phyloP scores from a whole-genome alignment of 75 land plant species.

The Selaginella moellendorffii region DNA sequence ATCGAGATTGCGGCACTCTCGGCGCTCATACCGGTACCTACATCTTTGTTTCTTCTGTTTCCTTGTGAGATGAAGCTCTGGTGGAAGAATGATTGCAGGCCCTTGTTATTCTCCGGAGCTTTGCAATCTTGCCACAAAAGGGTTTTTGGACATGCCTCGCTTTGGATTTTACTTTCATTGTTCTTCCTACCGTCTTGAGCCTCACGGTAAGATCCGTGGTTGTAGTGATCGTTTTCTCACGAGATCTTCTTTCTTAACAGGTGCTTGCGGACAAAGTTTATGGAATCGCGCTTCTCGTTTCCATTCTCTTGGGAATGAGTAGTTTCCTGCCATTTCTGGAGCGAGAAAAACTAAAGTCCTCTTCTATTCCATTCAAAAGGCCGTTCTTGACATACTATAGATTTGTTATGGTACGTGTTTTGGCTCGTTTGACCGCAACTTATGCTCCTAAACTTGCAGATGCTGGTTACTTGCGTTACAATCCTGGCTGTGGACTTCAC shows the following conservation, averaged over 20 bases:
- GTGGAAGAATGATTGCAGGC: conserved; percentile 15
- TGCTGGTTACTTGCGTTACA: conserved; percentile 77
- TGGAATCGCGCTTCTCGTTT: conserved; percentile 2
- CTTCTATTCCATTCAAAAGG: neutral
- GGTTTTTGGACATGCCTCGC: conserved; percentile 11
- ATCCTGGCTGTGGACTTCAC: conserved; percentile 92
- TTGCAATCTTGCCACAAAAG: neutral
- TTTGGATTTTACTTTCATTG: conserved; percentile 14
- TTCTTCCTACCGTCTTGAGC: conserved; percentile 17
- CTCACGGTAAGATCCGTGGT: conserved; percentile 11
- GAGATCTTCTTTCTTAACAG: neutral
- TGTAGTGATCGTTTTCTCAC: neutral
- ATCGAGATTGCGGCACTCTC: conserved; percentile 49
- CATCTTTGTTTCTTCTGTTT: neutral
- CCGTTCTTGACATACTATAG: conserved; percentile 49
- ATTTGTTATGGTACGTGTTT: conserved; percentile 47
- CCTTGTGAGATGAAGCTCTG: neutral
- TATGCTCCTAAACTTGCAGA: no score
- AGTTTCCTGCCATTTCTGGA: no score
- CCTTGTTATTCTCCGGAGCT: conserved; percentile 15
- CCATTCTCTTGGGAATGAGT: conserved; percentile 2
- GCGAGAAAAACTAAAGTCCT: no score
- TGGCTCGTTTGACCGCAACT: no score
- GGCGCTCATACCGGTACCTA: conserved; percentile 36
- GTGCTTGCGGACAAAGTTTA: neutral